Evolutionary conservation across 768 basidiomycete genomes (phyloP).

Genomic region (Pisolithus orientalis): DNA sequence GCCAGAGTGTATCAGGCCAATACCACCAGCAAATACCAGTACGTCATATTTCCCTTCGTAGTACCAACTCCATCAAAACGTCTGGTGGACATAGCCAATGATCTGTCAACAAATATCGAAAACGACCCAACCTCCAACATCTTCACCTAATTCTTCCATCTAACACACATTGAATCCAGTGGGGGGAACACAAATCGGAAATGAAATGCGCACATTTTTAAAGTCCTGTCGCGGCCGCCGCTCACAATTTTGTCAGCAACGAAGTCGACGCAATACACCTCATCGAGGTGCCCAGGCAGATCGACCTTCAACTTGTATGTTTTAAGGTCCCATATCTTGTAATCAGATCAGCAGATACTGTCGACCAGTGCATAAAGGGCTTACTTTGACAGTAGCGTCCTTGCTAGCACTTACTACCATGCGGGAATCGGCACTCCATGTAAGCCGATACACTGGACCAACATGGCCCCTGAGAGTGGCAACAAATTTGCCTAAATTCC

Average conservation of each 20-base stretch:
- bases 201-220: conserved; percentile 74
- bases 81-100: neutral
- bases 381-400: conserved; percentile 90
- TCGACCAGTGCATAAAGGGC: conserved; percentile 10
- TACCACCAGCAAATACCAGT: neutral
- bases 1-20: no score
- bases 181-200: neutral
- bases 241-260: conserved; percentile 99
- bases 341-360: neutral
- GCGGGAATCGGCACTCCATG: conserved; percentile 93
- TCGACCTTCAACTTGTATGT: conserved; percentile 94
- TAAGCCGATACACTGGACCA: conserved; percentile 87
- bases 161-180: neutral
- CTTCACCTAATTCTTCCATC: conserved; percentile 26
- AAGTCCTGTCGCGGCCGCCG: conserved; percentile 85
- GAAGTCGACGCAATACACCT: conserved; percentile 98
- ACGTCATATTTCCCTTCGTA: neutral
- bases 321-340: conserved; percentile 91
- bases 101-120: neutral
- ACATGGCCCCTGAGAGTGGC: conserved; percentile 90
- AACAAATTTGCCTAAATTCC: conserved; percentile 77
- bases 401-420: conserved; percentile 93
- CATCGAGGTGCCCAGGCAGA: conserved; percentile 93
- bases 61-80: neutral
- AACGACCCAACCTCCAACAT: neutral